Base-by-base conservation (phyloP, 306 rosid genomes). In the Pyrus pyrifolia region DNA sequence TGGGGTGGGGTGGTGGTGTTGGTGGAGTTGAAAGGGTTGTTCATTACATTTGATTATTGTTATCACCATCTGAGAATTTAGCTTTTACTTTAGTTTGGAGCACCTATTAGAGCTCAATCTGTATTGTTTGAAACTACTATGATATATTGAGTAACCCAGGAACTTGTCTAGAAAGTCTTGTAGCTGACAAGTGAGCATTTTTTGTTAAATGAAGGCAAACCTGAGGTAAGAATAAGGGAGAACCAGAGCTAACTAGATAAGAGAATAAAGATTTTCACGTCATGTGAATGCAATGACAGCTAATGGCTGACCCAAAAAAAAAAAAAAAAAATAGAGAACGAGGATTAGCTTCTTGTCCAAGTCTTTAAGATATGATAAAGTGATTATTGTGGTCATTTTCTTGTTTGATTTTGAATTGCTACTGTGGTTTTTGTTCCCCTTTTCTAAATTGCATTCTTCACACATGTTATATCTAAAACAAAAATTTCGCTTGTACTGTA, bases 401-500 rank as follows among this genome's bases (percentile, higher is more conserved):
- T 31, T 31, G 35, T 57, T 62, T 62, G 73, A 53, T 64, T 72
- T 42, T 42, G 70, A 67, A 59, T 71, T 35, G 67, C 46, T 65
- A 49, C 69, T 70, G 29, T 11, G 15, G 27, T 4, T 53, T 8
- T 45, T 15, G 18, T 40, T 14, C 9, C 6, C 61, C 4, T 62
- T 21, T 44, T 61, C 4, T 3, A 19, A 59, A 15, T 18, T 5
- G 17, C 6, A 17, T 61, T 65, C 19, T 40, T 72, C 68, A 72
- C 25, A 5, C 27, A 12, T 70, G 33, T 15, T 27, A 30, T 45
- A 59, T 81, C 70, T 81, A 75, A 84, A 82, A 57, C 71, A 65
- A 35, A 74, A 35, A 18, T 76, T 65, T 71, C 52, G 19, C 82
- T 87, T 85, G 31, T 83, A 69, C 67, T 71, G 76, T 76, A 75